A percentile compares a stretch with the other conserved stretches of the same genome.
Conservation (phyloP, 805 yeast species). For the Ogataea siamensis region DNA sequence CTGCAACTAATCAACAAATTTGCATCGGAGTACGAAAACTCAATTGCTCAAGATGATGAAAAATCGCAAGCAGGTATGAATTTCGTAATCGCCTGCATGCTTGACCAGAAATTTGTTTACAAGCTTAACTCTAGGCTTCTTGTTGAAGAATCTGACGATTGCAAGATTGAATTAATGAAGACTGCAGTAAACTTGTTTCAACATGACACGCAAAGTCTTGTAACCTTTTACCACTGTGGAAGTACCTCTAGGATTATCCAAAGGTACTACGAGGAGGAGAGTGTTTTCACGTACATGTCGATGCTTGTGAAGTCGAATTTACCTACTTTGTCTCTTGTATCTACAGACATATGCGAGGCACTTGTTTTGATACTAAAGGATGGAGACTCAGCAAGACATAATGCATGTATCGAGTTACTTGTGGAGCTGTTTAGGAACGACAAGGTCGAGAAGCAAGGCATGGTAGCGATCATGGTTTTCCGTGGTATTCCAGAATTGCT, state of each 20-base stretch:
- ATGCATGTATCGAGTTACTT: constrained; percentile 10
- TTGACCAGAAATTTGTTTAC: constrained; percentile 13
- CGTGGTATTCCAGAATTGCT: constrained; percentile 10
- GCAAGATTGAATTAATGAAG: constrained; percentile 17
- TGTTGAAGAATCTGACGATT: constrained; percentile 12
- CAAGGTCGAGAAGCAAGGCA: constrained; percentile 12
- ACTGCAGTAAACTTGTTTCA: constrained; percentile 16
- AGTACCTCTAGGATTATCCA: constrained; percentile 13
- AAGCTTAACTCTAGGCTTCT: constrained; percentile 11
- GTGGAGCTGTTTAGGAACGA: constrained; percentile 17
- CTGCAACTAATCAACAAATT: constrained; percentile 16
- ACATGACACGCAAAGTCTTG: constrained; percentile 13
- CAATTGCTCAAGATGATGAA: constrained; percentile 5
- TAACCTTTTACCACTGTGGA: constrained; percentile 20
- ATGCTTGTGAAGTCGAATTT: constrained; percentile 12
- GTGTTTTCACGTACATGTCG: constrained; percentile 10
- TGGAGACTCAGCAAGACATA: constrained; percentile 14
- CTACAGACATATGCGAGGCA: constrained; percentile 10
- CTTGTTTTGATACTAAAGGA: constrained; percentile 9
- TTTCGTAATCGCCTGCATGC: constrained; percentile 13
- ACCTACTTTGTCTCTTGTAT: constrained; percentile 12
- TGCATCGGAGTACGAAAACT: constrained; percentile 11
- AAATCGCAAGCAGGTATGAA: constrained; percentile 2
- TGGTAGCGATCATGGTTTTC: constrained; percentile 11
- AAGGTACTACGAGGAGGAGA: constrained; percentile 10